Percentiles rank a stretch among this genome's conserved stretches.
Conservation (phyloP, 352 stramenopile genomes). For the Globisporangium apiculatum region DNA sequence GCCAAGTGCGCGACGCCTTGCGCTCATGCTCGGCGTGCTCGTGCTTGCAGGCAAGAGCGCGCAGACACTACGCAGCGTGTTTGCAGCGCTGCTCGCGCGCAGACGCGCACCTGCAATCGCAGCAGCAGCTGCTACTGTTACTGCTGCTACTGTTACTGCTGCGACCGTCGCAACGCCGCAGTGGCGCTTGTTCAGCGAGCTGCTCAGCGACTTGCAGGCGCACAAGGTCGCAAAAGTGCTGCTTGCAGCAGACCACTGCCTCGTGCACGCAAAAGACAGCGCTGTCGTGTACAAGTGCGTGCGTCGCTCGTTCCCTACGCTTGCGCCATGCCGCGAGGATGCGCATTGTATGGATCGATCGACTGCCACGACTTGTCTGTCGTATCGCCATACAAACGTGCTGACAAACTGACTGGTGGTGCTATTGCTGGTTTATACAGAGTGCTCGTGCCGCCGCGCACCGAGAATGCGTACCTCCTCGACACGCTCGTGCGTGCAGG, state of each 20-base stretch:
- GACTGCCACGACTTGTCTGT: too few species aligned
- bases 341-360: too few species aligned
- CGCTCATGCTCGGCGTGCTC: constrained; percentile 33
- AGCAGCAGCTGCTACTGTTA: not conserved
- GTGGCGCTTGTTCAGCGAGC: constrained; percentile 68
- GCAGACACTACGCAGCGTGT: constrained; percentile 21
- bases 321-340: too few species aligned
- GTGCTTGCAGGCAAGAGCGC: constrained; percentile 30
- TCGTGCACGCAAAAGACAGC: constrained; percentile 44
- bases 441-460: constrained; percentile 67
- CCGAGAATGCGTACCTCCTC: constrained; percentile 61
- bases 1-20: constrained; percentile 20
- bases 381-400: too few species aligned
- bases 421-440: constrained; percentile 13
- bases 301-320: not conserved
- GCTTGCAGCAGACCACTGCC: constrained; percentile 43
- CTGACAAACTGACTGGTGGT: too few species aligned
- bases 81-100: constrained; percentile 11
- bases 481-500: constrained; percentile 49
- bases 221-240: constrained; percentile 58
- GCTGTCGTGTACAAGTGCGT: constrained; percentile 50
- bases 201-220: constrained; percentile 42
- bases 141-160: constrained; percentile 9
- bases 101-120: constrained; percentile 11
- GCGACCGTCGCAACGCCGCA: constrained; percentile 14